Evolutionary conservation across 2,329 filamentous ascomycete genomes (phyloP).

Genomic region (Diaporthe nobilis): DNA sequence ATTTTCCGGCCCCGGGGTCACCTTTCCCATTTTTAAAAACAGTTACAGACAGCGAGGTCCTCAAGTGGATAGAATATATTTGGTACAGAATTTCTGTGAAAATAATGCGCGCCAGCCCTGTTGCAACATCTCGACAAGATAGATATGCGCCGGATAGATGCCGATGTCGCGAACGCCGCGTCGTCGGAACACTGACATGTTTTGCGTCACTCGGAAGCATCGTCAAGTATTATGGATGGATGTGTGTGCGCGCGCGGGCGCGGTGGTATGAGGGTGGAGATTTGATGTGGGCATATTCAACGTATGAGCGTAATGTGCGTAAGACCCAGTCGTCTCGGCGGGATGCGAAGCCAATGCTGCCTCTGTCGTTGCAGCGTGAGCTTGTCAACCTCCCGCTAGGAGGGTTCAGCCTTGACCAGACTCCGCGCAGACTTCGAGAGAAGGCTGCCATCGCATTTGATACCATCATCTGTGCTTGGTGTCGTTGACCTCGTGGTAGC

Average conservation of each 20-base stretch:
- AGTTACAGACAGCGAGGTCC: slow-evolving; percentile 9
- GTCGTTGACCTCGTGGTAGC: slow-evolving; percentile 14
- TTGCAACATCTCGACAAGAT: not conserved
- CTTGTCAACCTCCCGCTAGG: not conserved
- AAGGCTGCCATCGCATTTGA: not conserved
- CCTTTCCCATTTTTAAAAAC: not conserved
- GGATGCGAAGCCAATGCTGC: not conserved
- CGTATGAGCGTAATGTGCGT: slow-evolving; percentile 1
- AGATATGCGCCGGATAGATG: slow-evolving; percentile 25
- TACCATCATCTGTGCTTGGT: slow-evolving; percentile 16
- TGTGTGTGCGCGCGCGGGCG: not conserved
- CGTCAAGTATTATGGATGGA: slow-evolving; percentile 13
- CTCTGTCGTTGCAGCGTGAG: not conserved
- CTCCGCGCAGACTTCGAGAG: slow-evolving; percentile 21
- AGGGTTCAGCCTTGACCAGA: slow-evolving; percentile 12
- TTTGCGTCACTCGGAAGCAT: slow-evolving; percentile 15
- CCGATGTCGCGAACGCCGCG: slow-evolving; percentile 3
- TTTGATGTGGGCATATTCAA: slow-evolving; percentile 6
- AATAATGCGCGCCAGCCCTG: not conserved
- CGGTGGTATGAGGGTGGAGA: not conserved
- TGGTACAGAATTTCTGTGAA: slow-evolving; percentile 24
- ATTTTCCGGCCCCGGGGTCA: not conserved
- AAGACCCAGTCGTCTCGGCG: not conserved
- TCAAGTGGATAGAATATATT: slow-evolving; percentile 28
- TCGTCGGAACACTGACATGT: slow-evolving; percentile 13